These are phyloP conservation scores for Trypethelium eluteriae DNA, from an alignment of 495 filamentous ascomycete species.

Conservation along the genomic window DNA sequence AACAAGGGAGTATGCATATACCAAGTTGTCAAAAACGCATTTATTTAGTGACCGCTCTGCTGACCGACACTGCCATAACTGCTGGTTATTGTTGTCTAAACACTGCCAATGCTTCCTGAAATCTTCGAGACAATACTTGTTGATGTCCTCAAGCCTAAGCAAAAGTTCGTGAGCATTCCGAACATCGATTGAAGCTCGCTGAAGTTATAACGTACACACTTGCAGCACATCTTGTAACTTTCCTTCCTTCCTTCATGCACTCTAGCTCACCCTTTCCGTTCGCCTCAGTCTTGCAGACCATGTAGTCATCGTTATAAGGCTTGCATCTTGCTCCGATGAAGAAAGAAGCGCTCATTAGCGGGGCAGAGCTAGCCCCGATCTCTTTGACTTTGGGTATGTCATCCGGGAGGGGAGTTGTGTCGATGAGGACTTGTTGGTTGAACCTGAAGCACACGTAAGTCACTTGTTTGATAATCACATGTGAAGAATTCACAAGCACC, in stretches of 20 bases:
- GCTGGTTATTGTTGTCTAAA: constrained; percentile 94
- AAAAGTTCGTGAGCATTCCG: constrained; percentile 6
- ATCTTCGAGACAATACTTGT: constrained; percentile 81
- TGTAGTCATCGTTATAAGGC: constrained; percentile 96
- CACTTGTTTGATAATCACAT: constrained; percentile 19
- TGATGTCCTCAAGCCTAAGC: constrained; percentile 81
- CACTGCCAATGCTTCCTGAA: constrained; percentile 93
- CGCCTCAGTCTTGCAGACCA: constrained; percentile 95
- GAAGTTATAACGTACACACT: constrained; percentile 69
- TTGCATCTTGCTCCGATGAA: constrained; percentile 95
- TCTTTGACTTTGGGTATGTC: constrained; percentile 86
- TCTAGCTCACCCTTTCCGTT: constrained; percentile 83
- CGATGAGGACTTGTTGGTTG: constrained; percentile 84
- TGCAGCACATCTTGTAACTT: constrained; percentile 90
- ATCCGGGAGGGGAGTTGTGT: constrained; percentile 90
- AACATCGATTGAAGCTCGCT: not conserved
- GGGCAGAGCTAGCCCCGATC: constrained; percentile 83
- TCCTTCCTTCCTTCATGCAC: constrained; percentile 90
- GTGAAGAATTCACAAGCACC: not conserved
- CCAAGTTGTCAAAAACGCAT: constrained; percentile 92
- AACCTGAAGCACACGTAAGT: constrained; percentile 53
- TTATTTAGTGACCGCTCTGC: constrained; percentile 75
- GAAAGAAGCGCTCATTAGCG: constrained; percentile 83
- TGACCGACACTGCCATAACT: constrained; percentile 80
- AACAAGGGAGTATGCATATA: constrained; percentile 39